phyloP scores from a whole-genome alignment of 1,284 basidiomycete genomes.

The Taiwanofungus camphoratus region DNA sequence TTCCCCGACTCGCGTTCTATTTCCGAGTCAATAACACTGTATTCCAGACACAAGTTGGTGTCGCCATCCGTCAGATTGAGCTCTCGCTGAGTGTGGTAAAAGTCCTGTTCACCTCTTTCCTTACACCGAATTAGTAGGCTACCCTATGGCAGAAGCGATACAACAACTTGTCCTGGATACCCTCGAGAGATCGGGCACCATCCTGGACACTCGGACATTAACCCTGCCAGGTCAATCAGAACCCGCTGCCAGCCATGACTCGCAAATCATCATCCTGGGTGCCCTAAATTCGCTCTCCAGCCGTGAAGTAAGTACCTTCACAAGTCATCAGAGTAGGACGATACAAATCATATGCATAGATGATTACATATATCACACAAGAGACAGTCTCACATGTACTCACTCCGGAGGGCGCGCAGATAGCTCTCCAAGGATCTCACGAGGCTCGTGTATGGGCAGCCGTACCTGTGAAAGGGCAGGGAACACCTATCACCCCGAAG shows the following conservation, averaged over 20 bases:
- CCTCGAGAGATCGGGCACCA: constrained; percentile 52
- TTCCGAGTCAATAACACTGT: too few relatives aligned
- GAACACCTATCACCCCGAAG: constrained; percentile 56
- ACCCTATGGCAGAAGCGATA: constrained; percentile 70
- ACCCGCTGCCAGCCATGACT: constrained; percentile 59
- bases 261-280: constrained; percentile 78
- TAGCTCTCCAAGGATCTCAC: constrained; percentile 82
- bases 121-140: too few relatives aligned
- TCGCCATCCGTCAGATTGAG: too few relatives aligned
- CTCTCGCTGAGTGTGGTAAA: too few relatives aligned
- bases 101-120: neutral
- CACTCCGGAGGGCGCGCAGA: constrained; percentile 78
- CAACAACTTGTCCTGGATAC: constrained; percentile 77
- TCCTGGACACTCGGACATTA: constrained; percentile 74
- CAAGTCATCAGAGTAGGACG: too few relatives aligned
- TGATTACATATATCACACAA: constrained; percentile 80
- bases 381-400: constrained; percentile 71
- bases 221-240: constrained; percentile 58
- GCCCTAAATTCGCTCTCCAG: constrained; percentile 84
- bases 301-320: constrained; percentile 67
- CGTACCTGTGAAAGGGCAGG: constrained; percentile 68
- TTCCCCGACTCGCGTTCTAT: constrained; percentile 2
- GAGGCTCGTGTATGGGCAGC: constrained; percentile 89
- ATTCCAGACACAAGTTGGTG: too few relatives aligned
- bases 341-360: constrained; percentile 44